Base-by-base conservation (phyloP, 306 rosid genomes). In the Cajanus cajan region DNA sequence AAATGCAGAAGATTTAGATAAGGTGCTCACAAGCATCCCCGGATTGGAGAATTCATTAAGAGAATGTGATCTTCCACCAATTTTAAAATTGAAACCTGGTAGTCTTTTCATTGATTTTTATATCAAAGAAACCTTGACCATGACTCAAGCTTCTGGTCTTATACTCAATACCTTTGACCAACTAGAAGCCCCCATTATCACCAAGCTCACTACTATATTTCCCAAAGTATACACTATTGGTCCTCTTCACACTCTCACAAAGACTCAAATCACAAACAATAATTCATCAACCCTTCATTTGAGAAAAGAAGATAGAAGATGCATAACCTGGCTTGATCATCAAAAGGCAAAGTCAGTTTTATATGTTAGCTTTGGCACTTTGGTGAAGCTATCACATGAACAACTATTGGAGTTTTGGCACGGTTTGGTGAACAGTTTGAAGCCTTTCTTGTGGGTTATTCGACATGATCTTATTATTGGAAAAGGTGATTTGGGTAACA, bases 101-200 rank as follows among this genome's bases (percentile, higher is more conserved):
- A 4, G 14, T 7, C 5, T 15, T 3, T 4, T 0, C 15, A 10
- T 48, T 0, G 43, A 80, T 39, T 80, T 72, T 67, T 80, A 14
- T 58, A 25, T 63, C 13, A 71, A 62, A 50, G 79, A 80, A 63
- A 71, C 78, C 22, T 3, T 41, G 18, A 4, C 73, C 45, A 71
- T 71, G 73, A 15, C 79, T 2, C 52, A 16, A 34, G 83, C 73
- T 16, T 62, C 78, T 22, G 14, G 47, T 11, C 66, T 80, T 39
- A 47, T 80, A 39, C 58, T 80, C 58, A 80, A 80, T 21, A 80
- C 73, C 16, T 80, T 71, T 21, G 73, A 80, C n/a, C 22, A 72
- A 0, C 67, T 80, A 39, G 83, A 80, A 72, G 19, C 83, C 12
- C 34, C 83, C 8, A 72, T 37, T 14, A 63, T 71, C 57, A 37